Percentiles rank a stretch among this genome's conserved stretches.
These are phyloP conservation scores for Aureobasidium leucospermi DNA, from an alignment of 2,329 filamentous ascomycete genomes.

Conservation along the genomic window DNA sequence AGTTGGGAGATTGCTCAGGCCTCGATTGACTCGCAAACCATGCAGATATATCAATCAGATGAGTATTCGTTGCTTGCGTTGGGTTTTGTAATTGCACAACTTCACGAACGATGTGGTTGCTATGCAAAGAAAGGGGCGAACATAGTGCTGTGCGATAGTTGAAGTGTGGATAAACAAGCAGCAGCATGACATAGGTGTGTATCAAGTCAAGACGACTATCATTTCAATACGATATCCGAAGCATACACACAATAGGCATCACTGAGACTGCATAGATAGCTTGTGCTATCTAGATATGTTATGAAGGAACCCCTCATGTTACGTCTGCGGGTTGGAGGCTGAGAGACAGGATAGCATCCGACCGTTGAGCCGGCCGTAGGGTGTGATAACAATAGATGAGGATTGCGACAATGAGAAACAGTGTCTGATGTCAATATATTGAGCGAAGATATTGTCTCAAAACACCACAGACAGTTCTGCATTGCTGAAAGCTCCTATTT, in stretches of 20 bases:
- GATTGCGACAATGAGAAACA: conserved; percentile 7
- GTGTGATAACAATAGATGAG: conserved; percentile 2
- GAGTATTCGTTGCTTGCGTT: no score
- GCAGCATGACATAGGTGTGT: no score
- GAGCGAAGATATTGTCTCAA: not conserved
- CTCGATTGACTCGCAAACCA: no score
- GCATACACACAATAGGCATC: not conserved
- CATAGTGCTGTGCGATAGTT: no score
- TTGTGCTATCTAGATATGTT: not conserved
- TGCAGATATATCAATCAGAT: not conserved
- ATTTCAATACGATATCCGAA: not conserved
- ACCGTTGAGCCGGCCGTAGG: conserved; percentile 4
- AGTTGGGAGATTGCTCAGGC: not conserved
- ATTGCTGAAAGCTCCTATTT: not conserved
- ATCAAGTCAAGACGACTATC: not conserved
- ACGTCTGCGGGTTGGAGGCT: not conserved
- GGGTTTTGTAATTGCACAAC: no score
- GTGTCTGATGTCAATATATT: not conserved
- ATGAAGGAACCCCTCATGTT: not conserved
- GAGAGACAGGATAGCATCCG: conserved; percentile 3
- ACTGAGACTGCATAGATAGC: not conserved
- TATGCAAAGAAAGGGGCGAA: no score
- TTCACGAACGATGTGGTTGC: no score
- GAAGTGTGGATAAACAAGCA: no score
- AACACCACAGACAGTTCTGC: not conserved